These are phyloP conservation scores for Athelia psychrophila DNA, from an alignment of 1,284 basidiomycete genomes.

Conservation along the genomic window DNA sequence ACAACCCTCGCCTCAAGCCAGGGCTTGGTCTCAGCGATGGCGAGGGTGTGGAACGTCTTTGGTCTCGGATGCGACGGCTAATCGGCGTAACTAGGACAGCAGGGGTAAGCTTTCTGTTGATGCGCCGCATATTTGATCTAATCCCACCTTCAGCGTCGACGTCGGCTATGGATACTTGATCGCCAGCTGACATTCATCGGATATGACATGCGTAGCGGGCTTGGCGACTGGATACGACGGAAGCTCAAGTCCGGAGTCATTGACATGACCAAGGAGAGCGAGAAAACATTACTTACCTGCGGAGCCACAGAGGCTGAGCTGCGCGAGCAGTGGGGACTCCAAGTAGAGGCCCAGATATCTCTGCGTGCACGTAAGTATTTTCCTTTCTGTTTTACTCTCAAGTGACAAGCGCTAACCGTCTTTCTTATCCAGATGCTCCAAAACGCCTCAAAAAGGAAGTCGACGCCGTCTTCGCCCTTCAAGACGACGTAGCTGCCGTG, in stretches of 20 bases:
- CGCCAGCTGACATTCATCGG: constrained; percentile 7
- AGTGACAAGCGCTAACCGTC: background rate
- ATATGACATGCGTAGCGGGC: constrained; percentile 8
- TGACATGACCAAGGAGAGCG: no score
- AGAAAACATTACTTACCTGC: background rate
- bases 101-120: background rate
- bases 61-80: constrained; percentile 6
- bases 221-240: constrained; percentile 19
- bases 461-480: constrained; percentile 10
- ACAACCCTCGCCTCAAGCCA: constrained; percentile 9
- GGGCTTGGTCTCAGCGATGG: constrained; percentile 15
- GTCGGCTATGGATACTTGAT: constrained; percentile 21
- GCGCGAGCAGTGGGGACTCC: constrained; percentile 10
- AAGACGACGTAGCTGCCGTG: constrained; percentile 10
- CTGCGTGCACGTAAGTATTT: constrained; percentile 12
- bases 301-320: background rate
- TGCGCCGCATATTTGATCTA: no score
- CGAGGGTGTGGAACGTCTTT: constrained; percentile 16
- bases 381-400: background rate
- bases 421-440: constrained; percentile 10
- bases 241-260: background rate
- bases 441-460: constrained; percentile 13
- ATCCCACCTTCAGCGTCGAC: constrained; percentile 12
- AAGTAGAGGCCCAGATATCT: constrained; percentile 12
- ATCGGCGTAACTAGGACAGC: constrained; percentile 4